Conservation (phyloP, 2,329 filamentous ascomycete genomes). For the Aureobasidium zeae region DNA sequence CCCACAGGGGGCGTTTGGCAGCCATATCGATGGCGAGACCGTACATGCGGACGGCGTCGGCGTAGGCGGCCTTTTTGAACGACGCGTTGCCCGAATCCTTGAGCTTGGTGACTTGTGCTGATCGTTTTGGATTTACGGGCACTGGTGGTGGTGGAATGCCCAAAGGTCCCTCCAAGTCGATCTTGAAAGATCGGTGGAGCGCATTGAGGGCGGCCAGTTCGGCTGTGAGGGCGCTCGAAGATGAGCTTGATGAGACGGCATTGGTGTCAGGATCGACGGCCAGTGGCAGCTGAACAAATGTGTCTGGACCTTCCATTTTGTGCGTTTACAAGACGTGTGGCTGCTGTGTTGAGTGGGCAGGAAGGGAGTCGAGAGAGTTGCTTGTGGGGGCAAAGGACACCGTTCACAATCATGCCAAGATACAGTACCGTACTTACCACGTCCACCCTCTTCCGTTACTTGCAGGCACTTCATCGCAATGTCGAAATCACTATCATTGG, state of each 20-base stretch:
- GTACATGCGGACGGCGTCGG: slow-evolving; percentile 73
- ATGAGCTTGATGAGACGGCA: slow-evolving; percentile 48
- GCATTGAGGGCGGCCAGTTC: slow-evolving; percentile 63
- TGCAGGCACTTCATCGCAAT: no score
- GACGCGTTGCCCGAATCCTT: slow-evolving; percentile 77
- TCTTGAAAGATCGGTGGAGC: slow-evolving; percentile 65
- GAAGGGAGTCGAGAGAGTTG: no score
- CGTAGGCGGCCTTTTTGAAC: slow-evolving; percentile 67
- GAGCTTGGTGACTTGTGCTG: slow-evolving; percentile 78
- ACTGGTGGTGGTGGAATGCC: slow-evolving; percentile 73
- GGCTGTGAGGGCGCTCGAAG: slow-evolving; percentile 29
- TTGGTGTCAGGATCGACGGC: slow-evolving; percentile 75
- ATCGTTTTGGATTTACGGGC: slow-evolving; percentile 87
- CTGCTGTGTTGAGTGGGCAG: slow-evolving; percentile 53
- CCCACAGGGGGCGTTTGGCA: slow-evolving; percentile 71
- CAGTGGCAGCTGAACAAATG: slow-evolving; percentile 75
- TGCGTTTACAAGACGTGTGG: background rate
- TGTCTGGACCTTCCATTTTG: slow-evolving; percentile 37
- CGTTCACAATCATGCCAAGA: slow-evolving; percentile 3
- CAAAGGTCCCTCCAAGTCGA: slow-evolving; percentile 48
- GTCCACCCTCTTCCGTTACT: no score
- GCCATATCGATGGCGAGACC: slow-evolving; percentile 86
- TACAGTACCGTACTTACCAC: background rate
- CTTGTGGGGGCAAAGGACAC: no score
- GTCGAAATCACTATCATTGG: no score